These are phyloP conservation scores for Lasiodiplodia gonubiensis DNA, from an alignment of 2,329 filamentous ascomycete genomes.

Conservation along the genomic window DNA sequence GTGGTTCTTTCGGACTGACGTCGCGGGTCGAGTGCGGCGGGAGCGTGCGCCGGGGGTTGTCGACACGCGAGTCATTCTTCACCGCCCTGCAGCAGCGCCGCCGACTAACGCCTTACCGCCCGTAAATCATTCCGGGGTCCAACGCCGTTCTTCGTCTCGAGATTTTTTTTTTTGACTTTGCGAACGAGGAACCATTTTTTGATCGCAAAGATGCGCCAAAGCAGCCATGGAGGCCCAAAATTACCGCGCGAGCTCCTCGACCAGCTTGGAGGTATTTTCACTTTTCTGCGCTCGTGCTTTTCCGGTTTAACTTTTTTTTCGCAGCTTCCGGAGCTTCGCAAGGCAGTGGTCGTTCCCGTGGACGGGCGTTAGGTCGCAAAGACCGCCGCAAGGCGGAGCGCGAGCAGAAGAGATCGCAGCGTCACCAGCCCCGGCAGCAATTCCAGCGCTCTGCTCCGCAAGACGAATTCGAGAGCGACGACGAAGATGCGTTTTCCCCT, in stretches of 20 bases:
- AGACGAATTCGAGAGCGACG: slow-evolving; percentile 31
- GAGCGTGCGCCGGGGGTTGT: slow-evolving; percentile 30
- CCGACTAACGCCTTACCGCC: not conserved
- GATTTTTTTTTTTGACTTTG: slow-evolving; percentile 33
- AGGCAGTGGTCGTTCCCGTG: slow-evolving; percentile 36
- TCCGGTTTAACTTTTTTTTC: not conserved
- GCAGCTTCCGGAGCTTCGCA: slow-evolving; percentile 33
- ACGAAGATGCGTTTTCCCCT: slow-evolving; percentile 32
- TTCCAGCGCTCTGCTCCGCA: not conserved
- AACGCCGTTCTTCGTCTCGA: slow-evolving; percentile 9
- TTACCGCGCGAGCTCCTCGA: slow-evolving; percentile 54
- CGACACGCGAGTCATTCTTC: slow-evolving; percentile 8
- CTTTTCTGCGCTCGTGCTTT: slow-evolving; percentile 13
- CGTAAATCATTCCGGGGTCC: slow-evolving; percentile 18
- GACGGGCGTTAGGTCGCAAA: slow-evolving; percentile 57
- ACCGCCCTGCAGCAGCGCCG: not conserved
- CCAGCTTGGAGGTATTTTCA: slow-evolving; percentile 46
- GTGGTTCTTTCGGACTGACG: slow-evolving; percentile 18
- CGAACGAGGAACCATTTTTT: not conserved
- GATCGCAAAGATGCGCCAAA: slow-evolving; percentile 45
- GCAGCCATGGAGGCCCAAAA: slow-evolving; percentile 48
- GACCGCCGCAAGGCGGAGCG: slow-evolving; percentile 71
- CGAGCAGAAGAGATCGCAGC: slow-evolving; percentile 62
- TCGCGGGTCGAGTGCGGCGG: slow-evolving; percentile 10
- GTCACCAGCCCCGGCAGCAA: slow-evolving; percentile 31